phyloP scores from a whole-genome alignment of 257 asterid genomes.

The Primulina tabacum region DNA sequence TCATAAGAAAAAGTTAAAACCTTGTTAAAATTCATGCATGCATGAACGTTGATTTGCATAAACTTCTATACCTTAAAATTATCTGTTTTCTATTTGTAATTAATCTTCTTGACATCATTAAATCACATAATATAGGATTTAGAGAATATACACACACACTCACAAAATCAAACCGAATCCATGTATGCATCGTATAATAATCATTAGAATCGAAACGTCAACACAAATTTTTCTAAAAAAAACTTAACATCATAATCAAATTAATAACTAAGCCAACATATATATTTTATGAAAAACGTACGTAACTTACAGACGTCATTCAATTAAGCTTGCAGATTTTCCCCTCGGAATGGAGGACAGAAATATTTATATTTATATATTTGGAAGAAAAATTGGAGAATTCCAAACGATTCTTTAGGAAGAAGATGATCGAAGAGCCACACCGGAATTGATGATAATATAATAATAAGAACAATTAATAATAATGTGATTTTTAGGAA shows the following conservation, averaged over 20 bases:
- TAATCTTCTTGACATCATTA: not conserved
- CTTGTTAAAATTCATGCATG: no score
- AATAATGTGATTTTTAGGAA: no score
- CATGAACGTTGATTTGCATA: no score
- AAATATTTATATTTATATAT: not conserved
- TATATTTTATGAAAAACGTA: not conserved
- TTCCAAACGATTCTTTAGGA: constrained; percentile 28
- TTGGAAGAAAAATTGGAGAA: constrained; percentile 9
- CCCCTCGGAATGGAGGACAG: not conserved
- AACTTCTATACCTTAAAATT: no score
- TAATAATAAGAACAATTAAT: no score
- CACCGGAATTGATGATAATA: not conserved
- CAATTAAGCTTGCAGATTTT: constrained; percentile 5
- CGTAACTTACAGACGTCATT: constrained; percentile 45
- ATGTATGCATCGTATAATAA: no score
- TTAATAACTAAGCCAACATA: not conserved
- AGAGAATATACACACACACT: not conserved
- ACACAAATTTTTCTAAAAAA: not conserved
- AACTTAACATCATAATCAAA: no score
- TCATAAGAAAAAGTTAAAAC: no score
- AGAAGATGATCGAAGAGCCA: not conserved
- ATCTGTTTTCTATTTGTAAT: no score
- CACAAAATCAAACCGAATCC: no score
- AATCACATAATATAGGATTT: not conserved
- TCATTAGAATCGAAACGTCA: not conserved